Evolutionary conservation across 257 asterid genomes (phyloP).

Genomic region (Linderniella brevidens): DNA sequence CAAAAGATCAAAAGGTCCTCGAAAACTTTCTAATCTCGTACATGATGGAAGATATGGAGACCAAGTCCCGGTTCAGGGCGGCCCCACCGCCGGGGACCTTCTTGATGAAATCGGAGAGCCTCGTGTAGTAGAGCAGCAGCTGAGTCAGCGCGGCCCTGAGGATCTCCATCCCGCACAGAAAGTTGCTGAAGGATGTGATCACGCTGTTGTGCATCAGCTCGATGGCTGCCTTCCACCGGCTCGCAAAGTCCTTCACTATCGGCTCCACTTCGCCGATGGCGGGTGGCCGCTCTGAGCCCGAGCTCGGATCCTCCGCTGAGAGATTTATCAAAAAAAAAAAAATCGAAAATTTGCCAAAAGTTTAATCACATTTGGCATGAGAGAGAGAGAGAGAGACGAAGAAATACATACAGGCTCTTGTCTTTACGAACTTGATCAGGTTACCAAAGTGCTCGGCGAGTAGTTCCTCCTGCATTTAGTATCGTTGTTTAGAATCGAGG

Average conservation of each 20-base stretch:
- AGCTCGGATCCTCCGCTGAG: slow-evolving; percentile 63
- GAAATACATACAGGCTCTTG: slow-evolving; percentile 58
- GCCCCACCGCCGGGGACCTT: slow-evolving; percentile 72
- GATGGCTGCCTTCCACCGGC: slow-evolving; percentile 91
- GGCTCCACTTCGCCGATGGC: slow-evolving; percentile 73
- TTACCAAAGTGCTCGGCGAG: slow-evolving; percentile 76
- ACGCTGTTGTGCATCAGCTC: slow-evolving; percentile 96
- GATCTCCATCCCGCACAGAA: slow-evolving; percentile 91
- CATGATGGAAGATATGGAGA: slow-evolving; percentile 83
- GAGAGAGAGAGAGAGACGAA: background rate
- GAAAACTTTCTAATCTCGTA: slow-evolving; percentile 86
- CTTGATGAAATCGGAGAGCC: slow-evolving; percentile 85
- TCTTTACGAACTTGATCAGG: slow-evolving; percentile 84
- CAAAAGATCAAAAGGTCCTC: slow-evolving; percentile 37
- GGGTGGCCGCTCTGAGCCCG: slow-evolving; percentile 47
- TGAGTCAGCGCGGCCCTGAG: slow-evolving; percentile 93
- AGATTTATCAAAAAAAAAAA: no score
- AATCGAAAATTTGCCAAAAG: no score
- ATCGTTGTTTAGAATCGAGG: slow-evolving; percentile 8
- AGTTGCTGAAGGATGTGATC: slow-evolving; percentile 85
- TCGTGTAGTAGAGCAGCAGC: slow-evolving; percentile 75
- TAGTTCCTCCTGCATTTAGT: slow-evolving; percentile 64
- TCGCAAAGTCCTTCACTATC: slow-evolving; percentile 77
- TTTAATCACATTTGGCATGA: no score
- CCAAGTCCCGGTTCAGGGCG: slow-evolving; percentile 82